Evolutionary conservation across 495 filamentous ascomycete species (phyloP), one percentile per base, ranked within the genome.

Genomic region (Massariosphaeria phaeospora): DNA sequence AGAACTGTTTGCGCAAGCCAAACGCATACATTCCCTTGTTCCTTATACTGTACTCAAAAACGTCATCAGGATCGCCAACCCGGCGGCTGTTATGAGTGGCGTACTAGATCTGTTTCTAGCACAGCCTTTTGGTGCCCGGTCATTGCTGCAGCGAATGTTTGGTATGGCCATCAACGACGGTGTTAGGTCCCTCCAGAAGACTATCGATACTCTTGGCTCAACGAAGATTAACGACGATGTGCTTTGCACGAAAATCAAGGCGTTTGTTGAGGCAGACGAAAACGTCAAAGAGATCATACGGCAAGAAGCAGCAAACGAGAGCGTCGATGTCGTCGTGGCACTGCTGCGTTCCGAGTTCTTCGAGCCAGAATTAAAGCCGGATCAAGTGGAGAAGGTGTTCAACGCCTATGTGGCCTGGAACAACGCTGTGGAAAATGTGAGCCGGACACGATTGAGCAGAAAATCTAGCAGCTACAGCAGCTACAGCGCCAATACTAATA

Each of bases 371-470:
- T 78, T 97, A 20, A 77, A 70, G 1, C 55, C 81, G 0, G 78
- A 84, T 45, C 89, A 97, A 66, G 80, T 93, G 47, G 86, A 80
- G 44, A 84, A 82, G 64, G 77, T 95, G 2, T 94, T 88, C 73
- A 96, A 97, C 66, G 85, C 89, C 27, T 97, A 89, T 60, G 90
- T 96, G n/a, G 93, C 91, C 11, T 98, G 94, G 85, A 95, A 91
- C 67, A 85, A 83, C 61, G 89, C 89, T 0, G 87, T 98, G 5
- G 91, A 97, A 50, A 87, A 95, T 66, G 81, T 91, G 55, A 34
- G 53, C 41, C 18, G 53, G 30, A 46, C 48, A 10, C 27, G 26
- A 8, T 30, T 57, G 7, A 45, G 23, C 33, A 50, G 35, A 47
- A 57, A 43, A 26, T 34, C 46, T 34, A 60, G 57, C 43, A 57